Conservation (phyloP, 371 early-diverging fungal species). For the Rhizopus stolonifer region DNA sequence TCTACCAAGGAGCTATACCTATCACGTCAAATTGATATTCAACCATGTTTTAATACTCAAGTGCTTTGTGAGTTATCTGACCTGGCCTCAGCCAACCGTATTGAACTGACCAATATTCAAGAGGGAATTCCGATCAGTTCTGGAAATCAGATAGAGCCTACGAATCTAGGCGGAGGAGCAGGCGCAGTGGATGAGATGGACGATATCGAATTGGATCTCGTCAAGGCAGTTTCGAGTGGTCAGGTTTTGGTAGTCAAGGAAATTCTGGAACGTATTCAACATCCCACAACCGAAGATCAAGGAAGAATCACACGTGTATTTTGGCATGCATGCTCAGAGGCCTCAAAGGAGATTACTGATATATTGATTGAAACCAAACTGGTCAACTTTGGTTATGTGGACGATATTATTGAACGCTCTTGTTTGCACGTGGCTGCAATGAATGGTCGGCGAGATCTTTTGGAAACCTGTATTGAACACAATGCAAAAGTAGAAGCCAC, state of each 20-base stretch:
- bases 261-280: slow-evolving; percentile 56
- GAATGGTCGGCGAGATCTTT: slow-evolving; percentile 63
- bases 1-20: slow-evolving; percentile 94
- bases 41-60: slow-evolving; percentile 93
- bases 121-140: slow-evolving; percentile 37
- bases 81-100: slow-evolving; percentile 64
- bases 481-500: slow-evolving; percentile 63
- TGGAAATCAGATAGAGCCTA: too few species aligned
- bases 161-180: slow-evolving; percentile 10
- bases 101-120: slow-evolving; percentile 59
- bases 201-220: slow-evolving; percentile 66
- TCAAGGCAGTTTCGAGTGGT: slow-evolving; percentile 52
- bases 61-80: slow-evolving; percentile 88
- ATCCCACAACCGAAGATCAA: slow-evolving; percentile 48
- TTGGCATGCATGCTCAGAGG: slow-evolving; percentile 82
- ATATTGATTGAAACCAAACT: slow-evolving; percentile 60
- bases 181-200: slow-evolving; percentile 37
- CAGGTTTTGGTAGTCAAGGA: slow-evolving; percentile 54
- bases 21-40: slow-evolving; percentile 91
- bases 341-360: slow-evolving; percentile 53
- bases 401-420: slow-evolving; percentile 90
- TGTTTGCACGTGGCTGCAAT: slow-evolving; percentile 90
- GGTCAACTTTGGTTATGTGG: slow-evolving; percentile 77
- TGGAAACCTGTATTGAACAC: slow-evolving; percentile 58
- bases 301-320: slow-evolving; percentile 75